Evolutionary conservation across 768 basidiomycete species (phyloP).

Genomic region (Pleurotus citrinopileatus): DNA sequence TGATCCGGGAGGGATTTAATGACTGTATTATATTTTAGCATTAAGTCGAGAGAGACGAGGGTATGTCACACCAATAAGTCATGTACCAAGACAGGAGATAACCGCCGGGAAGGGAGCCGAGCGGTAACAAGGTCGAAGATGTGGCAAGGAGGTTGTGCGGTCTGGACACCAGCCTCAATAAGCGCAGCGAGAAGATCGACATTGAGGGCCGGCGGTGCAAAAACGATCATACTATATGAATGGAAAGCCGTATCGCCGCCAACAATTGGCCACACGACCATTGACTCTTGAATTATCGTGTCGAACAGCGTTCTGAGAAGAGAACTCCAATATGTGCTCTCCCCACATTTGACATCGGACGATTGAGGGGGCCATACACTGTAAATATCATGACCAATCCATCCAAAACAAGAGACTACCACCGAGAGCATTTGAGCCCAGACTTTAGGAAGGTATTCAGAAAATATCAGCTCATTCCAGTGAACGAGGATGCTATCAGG

Average conservation of each 20-base stretch:
- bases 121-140: constrained; percentile 26
- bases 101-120: constrained; percentile 10
- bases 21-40: neutral
- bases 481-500: constrained; percentile 39
- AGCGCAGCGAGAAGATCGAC: constrained; percentile 25
- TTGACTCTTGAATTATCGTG: constrained; percentile 20
- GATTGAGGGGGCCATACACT: constrained; percentile 37
- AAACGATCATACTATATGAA: constrained; percentile 16
- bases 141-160: constrained; percentile 34
- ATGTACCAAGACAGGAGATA: constrained; percentile 29
- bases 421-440: constrained; percentile 36
- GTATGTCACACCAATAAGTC: constrained; percentile 26
- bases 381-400: constrained; percentile 28
- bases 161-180: constrained; percentile 27
- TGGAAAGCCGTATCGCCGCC: neutral
- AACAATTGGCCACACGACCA: constrained; percentile 35
- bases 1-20: neutral
- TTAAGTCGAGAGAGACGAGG: neutral
- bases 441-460: constrained; percentile 39
- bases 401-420: constrained; percentile 17
- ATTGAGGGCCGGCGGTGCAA: constrained; percentile 14
- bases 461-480: constrained; percentile 48
- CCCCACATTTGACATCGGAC: constrained; percentile 29
- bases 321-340: constrained; percentile 35
- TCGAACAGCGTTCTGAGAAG: constrained; percentile 29